phyloP scores from a whole-genome alignment of 2,329 filamentous ascomycete species.

The Colletotrichum noveboracense region DNA sequence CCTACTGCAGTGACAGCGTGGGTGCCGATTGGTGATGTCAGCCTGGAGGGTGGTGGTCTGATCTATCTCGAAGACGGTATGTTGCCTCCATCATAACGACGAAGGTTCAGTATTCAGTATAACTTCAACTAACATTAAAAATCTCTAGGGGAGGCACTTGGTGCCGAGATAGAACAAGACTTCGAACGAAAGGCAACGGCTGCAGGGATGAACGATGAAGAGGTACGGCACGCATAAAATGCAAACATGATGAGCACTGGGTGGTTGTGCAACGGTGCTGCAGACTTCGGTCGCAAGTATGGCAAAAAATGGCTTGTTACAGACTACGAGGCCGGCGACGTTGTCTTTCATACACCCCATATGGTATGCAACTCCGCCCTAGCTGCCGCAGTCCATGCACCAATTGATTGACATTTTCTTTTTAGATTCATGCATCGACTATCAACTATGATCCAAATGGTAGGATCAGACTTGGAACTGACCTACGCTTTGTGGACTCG shows the following conservation, averaged over 20 bases:
- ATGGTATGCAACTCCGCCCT: slow-evolving; percentile 25
- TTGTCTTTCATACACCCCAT: slow-evolving; percentile 42
- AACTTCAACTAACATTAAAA: fast-evolving
- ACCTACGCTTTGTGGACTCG: slow-evolving; percentile 58
- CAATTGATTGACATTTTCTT: background rate
- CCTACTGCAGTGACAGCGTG: slow-evolving; percentile 61
- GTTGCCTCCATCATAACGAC: background rate
- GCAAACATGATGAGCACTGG: slow-evolving; percentile 64
- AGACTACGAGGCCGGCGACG: slow-evolving; percentile 44
- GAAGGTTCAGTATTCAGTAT: background rate
- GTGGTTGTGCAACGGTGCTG: slow-evolving; percentile 44
- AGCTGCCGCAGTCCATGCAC: fast-evolving
- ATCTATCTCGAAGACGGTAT: slow-evolving; percentile 60
- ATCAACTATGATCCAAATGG: slow-evolving; percentile 57
- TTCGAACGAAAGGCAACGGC: slow-evolving; percentile 48
- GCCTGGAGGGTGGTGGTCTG: slow-evolving; percentile 59
- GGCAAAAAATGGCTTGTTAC: slow-evolving; percentile 38
- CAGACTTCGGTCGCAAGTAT: slow-evolving; percentile 31
- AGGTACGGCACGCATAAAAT: slow-evolving; percentile 58
- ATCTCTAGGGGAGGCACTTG: background rate
- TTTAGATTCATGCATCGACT: slow-evolving; percentile 55
- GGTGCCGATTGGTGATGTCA: slow-evolving; percentile 61
- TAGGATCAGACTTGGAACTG: slow-evolving; percentile 59
- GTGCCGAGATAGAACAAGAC: slow-evolving; percentile 45
- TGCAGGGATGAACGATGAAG: slow-evolving; percentile 54